phyloP scores from a whole-genome alignment of 768 basidiomycete species.

The Lactifluus subvellereus region DNA sequence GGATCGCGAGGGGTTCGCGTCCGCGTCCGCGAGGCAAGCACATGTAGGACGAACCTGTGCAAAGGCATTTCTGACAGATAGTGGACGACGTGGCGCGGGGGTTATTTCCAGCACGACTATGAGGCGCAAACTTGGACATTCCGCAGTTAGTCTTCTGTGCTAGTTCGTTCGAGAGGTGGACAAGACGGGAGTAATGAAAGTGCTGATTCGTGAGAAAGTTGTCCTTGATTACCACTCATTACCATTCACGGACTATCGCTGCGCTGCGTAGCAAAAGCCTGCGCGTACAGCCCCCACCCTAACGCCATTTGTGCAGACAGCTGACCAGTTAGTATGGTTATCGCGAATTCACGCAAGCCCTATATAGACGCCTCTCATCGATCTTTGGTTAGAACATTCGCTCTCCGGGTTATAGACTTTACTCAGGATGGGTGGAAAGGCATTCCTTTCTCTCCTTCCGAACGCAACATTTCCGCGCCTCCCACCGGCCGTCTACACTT shows the following conservation, averaged over 20 bases:
- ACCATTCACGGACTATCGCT: not conserved
- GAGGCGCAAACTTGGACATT: conserved; percentile 83
- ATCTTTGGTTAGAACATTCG: not conserved
- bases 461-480: conserved; percentile 54
- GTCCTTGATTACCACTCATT: no score
- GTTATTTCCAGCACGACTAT: conserved; percentile 53
- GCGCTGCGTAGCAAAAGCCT: no score
- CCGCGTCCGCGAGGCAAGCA: not conserved
- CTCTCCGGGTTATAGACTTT: not conserved
- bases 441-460: conserved; percentile 46
- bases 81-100: conserved; percentile 63
- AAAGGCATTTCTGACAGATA: conserved; percentile 78
- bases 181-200: no score
- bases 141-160: not conserved
- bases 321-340: not conserved
- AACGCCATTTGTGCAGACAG: not conserved
- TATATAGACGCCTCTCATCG: not conserved
- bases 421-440: conserved; percentile 60
- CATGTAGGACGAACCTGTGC: conserved; percentile 43
- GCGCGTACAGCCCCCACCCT: not conserved
- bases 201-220: no score
- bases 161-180: no score
- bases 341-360: no score
- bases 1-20: not conserved
- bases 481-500: conserved; percentile 46